Conservation (phyloP, 2,329 filamentous ascomycete species). For the Myriosclerotinia curreyana region DNA sequence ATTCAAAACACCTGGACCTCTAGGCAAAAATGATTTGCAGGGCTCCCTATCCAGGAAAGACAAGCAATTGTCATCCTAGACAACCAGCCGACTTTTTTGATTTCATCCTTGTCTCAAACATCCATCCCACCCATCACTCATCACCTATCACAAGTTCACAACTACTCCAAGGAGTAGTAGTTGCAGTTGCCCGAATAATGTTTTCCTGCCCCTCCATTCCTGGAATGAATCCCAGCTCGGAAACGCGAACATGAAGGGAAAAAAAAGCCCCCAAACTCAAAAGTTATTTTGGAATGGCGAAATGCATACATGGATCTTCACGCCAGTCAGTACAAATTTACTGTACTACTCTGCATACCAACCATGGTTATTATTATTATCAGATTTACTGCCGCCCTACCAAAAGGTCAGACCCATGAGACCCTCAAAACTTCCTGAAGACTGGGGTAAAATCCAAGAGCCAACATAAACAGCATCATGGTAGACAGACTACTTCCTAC, state of each 20-base stretch:
- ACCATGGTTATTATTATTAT: no score
- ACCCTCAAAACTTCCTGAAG: background rate
- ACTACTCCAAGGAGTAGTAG: no score
- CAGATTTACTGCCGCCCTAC: background rate
- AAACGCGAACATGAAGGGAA: background rate
- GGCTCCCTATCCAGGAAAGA: constrained; percentile 5
- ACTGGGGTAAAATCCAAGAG: constrained; percentile 2
- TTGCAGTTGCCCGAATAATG: background rate
- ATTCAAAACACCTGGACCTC: constrained; percentile 4
- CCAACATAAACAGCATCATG: background rate
- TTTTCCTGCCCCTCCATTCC: constrained; percentile 10
- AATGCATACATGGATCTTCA: background rate
- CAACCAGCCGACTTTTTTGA: background rate
- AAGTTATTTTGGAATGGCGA: background rate
- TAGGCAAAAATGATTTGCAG: constrained; percentile 14
- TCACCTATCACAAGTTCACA: background rate
- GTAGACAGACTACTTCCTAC: background rate
- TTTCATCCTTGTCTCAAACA: constrained; percentile 3
- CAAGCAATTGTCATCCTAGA: background rate
- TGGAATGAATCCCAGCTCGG: background rate
- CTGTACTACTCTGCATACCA: background rate
- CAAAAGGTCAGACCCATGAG: background rate
- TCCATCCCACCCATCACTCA: constrained; percentile 2
- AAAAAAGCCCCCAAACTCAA: constrained; percentile 11
- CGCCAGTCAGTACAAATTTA: background rate